Base-by-base conservation (phyloP, 257 asterid species). In the Osmanthus fragrans region DNA sequence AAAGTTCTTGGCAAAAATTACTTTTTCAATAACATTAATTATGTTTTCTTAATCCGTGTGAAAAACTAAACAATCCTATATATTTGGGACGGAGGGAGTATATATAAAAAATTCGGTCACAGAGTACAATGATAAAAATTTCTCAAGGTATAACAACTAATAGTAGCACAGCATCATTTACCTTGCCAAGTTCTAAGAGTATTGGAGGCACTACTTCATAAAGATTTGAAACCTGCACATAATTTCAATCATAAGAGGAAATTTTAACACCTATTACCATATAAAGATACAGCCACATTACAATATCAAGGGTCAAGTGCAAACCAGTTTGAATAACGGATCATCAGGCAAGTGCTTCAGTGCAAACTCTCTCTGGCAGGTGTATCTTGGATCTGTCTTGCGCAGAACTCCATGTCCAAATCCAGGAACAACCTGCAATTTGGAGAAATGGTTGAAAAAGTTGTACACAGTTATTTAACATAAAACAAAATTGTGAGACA, bases 331-430 rank as follows among this genome's bases (percentile, higher is more conserved):
- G 84, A 93, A 93, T 9, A 93, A 85, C 68, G 98, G 98, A 86
- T 93, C 97, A 63, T 93, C 88, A 25, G 97, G 97, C 85, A 93
- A 86, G 90, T 93, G 98, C 85, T 93, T 93, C 86, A 91, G 79
- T 60, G 97, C 97, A 73, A 92, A 92, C 83, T 90, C 98, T 88
- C 98, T 87, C 84, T 93, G 98, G 87, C 98, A 93, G 27, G 87
- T 86, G 85, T 93, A 92, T 89, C 98, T 89, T 79, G 97, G 98
- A 85, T 93, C 98, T 75, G 98, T 93, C 84, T 93, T 85, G 81
- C 96, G 93, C 83, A 93, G 80, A 83, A 93, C 98, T 85, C 98
- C 96, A 72, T 92, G 97, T 36, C 97, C 98, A 82, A 84, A 93
- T 80, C 98, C 98, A 82, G 97, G 98, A 76, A 93, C 96, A 85